Evolutionary conservation across 2,329 filamentous ascomycete genomes (phyloP), one percentile per base, ranked within the genome.

Genomic region (Curvularia sp.): DNA sequence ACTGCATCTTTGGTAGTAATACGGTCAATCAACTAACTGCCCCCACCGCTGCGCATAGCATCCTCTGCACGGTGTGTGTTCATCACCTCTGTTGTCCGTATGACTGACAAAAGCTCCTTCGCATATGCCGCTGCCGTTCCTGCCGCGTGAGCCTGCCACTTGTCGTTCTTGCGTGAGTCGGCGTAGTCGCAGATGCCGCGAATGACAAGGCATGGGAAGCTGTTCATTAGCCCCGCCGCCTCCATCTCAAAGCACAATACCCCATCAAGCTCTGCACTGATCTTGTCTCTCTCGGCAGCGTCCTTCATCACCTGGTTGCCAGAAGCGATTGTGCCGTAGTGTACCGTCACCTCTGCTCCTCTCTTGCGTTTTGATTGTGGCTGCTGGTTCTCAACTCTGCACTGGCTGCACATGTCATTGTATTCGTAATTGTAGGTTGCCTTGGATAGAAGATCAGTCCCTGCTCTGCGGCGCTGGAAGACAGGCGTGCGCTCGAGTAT

Each of bases 281-380:
- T 61, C 0, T n/a, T 31, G 49, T 82, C 80, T 13, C 80, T 72
- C 18, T 75, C 61, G 15, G 64, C 47, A 1, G 73, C 78, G 12
- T 74, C 76, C 55, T 77, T 79, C 58, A 83, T 77, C 0, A 82
- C 77, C 1, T 66, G 74, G 51, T 82, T 76, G 13, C 75, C 78
- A 0, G 78, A 81, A 5, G 73, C 80, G 0, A 82, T 70, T 1
- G 61, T 53, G 0, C 80, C 80, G 31, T 82, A 65, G 51, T 79
- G 75, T 1, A 82, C 57, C 1, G 15, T 55, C 43, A 75, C 69
- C 12, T 60, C 46, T 49, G 22, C 52, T 53, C 33, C 24, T 46
- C 49, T 48, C 46, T 52, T 50, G 56, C 52, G 58, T 43, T 20
- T 22, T 49, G 20, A n/a, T 54, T 57, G 30, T 38, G 41, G 6